Base-by-base conservation (phyloP, 371 early-diverging fungal genomes). In the Mucor mucedo region DNA sequence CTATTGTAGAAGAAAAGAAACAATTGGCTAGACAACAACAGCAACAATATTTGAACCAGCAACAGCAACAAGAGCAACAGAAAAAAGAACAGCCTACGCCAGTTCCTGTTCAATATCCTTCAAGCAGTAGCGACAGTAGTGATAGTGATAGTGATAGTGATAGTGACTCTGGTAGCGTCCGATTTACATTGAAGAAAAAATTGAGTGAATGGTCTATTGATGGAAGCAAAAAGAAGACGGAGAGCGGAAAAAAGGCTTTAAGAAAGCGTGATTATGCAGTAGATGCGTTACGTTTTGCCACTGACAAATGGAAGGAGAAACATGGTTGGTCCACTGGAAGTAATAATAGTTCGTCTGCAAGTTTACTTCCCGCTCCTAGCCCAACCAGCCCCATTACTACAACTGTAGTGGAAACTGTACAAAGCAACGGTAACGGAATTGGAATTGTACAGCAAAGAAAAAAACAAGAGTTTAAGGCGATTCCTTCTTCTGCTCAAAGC, bases 261-360 rank as follows among this genome's bases (percentile, higher is more conserved):
- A 54, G 78, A 42, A 75, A 72, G 48, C 58, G 78, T 9, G 78
- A 78, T 45, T 54, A 62, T 30, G 70, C 73, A 2, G 64, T 68
- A 4, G 64, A 65, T 60, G 73, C 76, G 6, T 55, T 76, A 7
- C 52, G 52, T 28, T 59, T 66, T 45, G 79, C 74, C 1, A 76
- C 72, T 1, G 71, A 72, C 4, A 69, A 70, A 45, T 79, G 79
- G 79, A 73, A 69, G 54, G 68, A 63, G 13, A 69, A 69, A 41
- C 79, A 79, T 50, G 78, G 75, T 3, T 76, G 66, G 65, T 16
- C 44, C 6, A 32, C 61, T 10, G 44, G 58, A 14, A 59, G 59
- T 16, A 55, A 57, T n/a, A 49, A 63, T 30, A 33, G 40, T 8
- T 61, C 59, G 27, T 41, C 55, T 33, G 42, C 59, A 32, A 60